These are phyloP conservation scores for Neckera pumila DNA, from an alignment of 225 moss, liverwort and hornwort species.

Conservation along the genomic window DNA sequence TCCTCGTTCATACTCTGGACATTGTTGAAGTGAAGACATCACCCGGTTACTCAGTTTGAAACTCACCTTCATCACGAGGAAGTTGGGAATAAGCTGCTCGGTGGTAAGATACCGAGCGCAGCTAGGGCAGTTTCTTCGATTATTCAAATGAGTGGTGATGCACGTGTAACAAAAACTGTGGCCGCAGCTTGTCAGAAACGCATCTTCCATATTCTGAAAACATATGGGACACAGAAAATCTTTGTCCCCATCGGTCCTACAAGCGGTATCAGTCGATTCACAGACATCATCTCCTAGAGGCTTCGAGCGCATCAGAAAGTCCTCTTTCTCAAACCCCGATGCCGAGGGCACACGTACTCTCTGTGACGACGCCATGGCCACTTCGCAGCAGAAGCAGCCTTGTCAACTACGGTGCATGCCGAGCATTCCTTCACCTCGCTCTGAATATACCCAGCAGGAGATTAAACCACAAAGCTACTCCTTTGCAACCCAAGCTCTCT, in stretches of 20 bases:
- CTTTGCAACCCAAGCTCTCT: neutral
- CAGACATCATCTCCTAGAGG: constrained; percentile 2
- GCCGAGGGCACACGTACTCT: constrained; percentile 29
- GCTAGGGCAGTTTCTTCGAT: constrained; percentile 69
- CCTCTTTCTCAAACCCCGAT: constrained; percentile 17
- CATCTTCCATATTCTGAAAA: constrained; percentile 86
- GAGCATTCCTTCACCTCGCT: neutral
- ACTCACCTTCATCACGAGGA: constrained; percentile 68
- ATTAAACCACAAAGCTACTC: neutral
- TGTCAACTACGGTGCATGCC: neutral
- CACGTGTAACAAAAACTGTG: constrained; percentile 90
- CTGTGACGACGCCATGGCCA: constrained; percentile 23
- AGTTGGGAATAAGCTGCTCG: constrained; percentile 72
- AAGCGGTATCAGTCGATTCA: neutral
- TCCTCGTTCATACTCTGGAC: neutral
- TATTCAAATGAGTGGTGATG: constrained; percentile 74
- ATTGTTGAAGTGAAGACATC: neutral
- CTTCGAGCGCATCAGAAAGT: constrained; percentile 16
- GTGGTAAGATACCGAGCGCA: constrained; percentile 61
- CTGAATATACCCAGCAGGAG: neutral
- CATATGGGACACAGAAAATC: constrained; percentile 93
- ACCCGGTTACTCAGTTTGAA: neutral
- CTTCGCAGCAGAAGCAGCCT: neutral
- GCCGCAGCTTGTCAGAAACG: constrained; percentile 81
- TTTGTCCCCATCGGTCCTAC: constrained; percentile 37